Percentiles rank a stretch among this genome's conserved stretches.
Conservation (phyloP, 148 eudicot species). For the Arbutus unedo region DNA sequence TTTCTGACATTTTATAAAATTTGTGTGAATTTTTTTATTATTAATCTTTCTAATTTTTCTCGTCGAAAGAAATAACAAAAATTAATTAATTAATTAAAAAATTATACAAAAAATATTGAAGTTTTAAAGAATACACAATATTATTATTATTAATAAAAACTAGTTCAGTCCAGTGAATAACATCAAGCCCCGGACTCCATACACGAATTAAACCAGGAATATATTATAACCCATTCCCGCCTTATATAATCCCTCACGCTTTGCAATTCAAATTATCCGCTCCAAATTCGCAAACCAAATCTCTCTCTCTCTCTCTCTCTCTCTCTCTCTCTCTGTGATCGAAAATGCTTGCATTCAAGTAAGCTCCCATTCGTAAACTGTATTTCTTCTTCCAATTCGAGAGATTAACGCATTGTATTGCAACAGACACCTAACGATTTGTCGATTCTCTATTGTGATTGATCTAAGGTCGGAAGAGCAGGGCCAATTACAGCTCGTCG, state of each 20-base stretch:
- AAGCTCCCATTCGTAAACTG: slow-evolving; percentile 16
- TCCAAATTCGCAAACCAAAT: not conserved
- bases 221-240: slow-evolving; percentile 11
- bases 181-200: slow-evolving; percentile 9
- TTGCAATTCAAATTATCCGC: slow-evolving; percentile 2
- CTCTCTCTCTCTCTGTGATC: slow-evolving; percentile 2
- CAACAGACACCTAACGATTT: not conserved
- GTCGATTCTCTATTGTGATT: slow-evolving; percentile 17
- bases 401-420: slow-evolving; percentile 5
- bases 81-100: too few relatives aligned
- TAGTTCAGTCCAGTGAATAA: too few relatives aligned
- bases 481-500: slow-evolving; percentile 73
- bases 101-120: too few relatives aligned
- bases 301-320: slow-evolving; percentile 14
- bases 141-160: too few relatives aligned
- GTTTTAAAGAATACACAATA: too few relatives aligned
- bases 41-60: too few relatives aligned
- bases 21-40: too few relatives aligned
- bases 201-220: not conserved
- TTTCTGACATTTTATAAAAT: too few relatives aligned
- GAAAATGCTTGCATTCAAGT: slow-evolving; percentile 67
- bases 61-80: too few relatives aligned
- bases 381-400: slow-evolving; percentile 1
- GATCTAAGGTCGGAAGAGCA: slow-evolving; percentile 64
- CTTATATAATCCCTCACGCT: not conserved